A percentile compares a stretch with the other conserved stretches of the same genome.
Conservation (phyloP, 1,139 yeast species). For the Yamadazyma membranifaciens region DNA sequence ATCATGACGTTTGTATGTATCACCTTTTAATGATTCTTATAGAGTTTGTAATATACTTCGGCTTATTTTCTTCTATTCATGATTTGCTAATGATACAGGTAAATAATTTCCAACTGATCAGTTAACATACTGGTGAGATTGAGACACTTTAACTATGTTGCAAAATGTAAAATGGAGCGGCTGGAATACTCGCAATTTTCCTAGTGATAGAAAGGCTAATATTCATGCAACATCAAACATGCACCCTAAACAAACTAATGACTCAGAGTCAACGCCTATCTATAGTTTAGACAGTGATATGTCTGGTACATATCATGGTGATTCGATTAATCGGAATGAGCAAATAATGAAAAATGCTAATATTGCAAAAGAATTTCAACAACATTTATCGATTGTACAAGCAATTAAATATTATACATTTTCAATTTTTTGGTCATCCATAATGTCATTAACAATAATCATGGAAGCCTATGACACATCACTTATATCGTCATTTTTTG, state of each 20-base stretch:
- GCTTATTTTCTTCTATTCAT: too few relatives aligned
- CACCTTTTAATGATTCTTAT: not conserved
- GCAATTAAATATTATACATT: slow-evolving; percentile 17
- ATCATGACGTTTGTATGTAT: too few relatives aligned
- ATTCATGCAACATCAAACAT: too few relatives aligned
- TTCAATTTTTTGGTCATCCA: slow-evolving; percentile 21
- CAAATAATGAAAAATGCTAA: slow-evolving; percentile 12
- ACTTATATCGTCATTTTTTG: slow-evolving; percentile 20
- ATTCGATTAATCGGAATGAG: not conserved
- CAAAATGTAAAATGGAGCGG: too few relatives aligned
- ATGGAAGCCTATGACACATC: slow-evolving; percentile 26
- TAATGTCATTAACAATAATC: slow-evolving; percentile 20
- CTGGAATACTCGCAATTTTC: not conserved
- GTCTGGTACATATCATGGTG: not conserved
- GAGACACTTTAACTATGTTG: too few relatives aligned
- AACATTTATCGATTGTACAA: slow-evolving; percentile 14
- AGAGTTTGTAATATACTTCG: slow-evolving; percentile 1
- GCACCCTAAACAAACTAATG: too few relatives aligned
- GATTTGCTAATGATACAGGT: too few relatives aligned
- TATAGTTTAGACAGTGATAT: not conserved
- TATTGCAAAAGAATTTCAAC: slow-evolving; percentile 17
- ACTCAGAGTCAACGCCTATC: not conserved
- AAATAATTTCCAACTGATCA: too few relatives aligned
- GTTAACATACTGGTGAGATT: too few relatives aligned
- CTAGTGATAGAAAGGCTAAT: too few relatives aligned